Percentiles rank a stretch among this genome's conserved stretches.
phyloP scores from a whole-genome alignment of 2,329 filamentous ascomycete species.

The Myriosclerotinia curreyana region DNA sequence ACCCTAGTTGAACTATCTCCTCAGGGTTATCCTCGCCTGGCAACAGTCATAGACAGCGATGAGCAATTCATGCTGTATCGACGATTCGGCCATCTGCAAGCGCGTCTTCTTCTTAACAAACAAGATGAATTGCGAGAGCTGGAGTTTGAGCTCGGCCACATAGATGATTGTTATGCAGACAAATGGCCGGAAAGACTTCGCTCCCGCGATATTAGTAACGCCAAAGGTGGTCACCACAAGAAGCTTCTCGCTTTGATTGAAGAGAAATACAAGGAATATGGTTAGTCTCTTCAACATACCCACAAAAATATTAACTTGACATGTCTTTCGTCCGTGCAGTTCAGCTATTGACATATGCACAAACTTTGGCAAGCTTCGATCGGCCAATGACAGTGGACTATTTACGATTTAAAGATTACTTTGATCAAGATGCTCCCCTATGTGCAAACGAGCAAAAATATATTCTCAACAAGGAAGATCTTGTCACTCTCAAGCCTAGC shows the following conservation, averaged over 20 bases:
- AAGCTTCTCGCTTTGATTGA: constrained; percentile 23
- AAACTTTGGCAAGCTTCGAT: constrained; percentile 35
- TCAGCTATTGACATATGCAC: constrained; percentile 27
- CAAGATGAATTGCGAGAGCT: constrained; percentile 28
- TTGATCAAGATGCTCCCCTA: constrained; percentile 30
- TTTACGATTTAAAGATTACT: constrained; percentile 37
- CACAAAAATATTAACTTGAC: neutral
- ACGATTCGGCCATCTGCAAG: constrained; percentile 42
- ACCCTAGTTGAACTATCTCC: constrained; percentile 27
- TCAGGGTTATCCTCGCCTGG: constrained; percentile 41
- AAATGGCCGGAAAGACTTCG: constrained; percentile 6
- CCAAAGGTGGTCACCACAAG: neutral
- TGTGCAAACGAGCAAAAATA: constrained; percentile 32
- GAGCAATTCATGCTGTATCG: constrained; percentile 44
- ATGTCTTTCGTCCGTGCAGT: constrained; percentile 13
- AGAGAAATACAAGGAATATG: constrained; percentile 26
- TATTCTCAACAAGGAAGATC: constrained; percentile 41
- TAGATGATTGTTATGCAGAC: constrained; percentile 23
- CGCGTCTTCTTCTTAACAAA: constrained; percentile 38
- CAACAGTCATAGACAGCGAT: constrained; percentile 42
- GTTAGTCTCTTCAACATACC: constrained; percentile 1
- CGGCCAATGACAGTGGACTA: constrained; percentile 38
- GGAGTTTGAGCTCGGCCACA: constrained; percentile 21
- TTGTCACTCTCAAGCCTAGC: constrained; percentile 41
- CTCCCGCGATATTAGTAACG: constrained; percentile 21